Base-by-base conservation (phyloP, 2,329 filamentous ascomycete genomes). In the Colletotrichum cuscutae region DNA sequence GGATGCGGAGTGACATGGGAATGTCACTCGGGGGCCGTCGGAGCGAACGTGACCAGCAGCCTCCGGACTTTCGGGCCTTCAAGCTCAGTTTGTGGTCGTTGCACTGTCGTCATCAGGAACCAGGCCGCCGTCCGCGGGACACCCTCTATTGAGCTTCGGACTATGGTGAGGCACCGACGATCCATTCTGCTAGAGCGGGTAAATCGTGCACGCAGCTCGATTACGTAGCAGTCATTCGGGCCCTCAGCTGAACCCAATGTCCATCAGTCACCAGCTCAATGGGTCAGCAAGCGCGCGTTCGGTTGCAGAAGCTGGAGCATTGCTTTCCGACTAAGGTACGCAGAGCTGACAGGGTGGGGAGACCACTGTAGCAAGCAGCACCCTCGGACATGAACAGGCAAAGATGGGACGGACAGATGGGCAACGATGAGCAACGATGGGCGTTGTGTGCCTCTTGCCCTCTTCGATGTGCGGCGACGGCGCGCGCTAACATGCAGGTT, bases 181-280 rank as follows among this genome's bases (percentile, higher is more conserved):
- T 73, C 66, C 56, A 57, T 71, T 49, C 61, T 53, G 26, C 35
- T 32, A 42, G 35, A 65, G 70, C 66, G 46, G 67, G 12, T 61
- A 37, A 30, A 56, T 65, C 46, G 28, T 56, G 15, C 49, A 57
- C 28, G 61, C 49, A 35, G 54, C 53, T 26, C 66, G 49, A 71
- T 73, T 73, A 73, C 71, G 67, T 70, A 73, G 71, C 66, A 73
- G 68, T 71, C 60, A 73, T 61, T 60, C 56, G 66, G 58, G 13
- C 37, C 35, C 66, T 32, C 66, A 65, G 66, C 70, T 70, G 70
- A 61, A 70, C 24, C 66, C 30, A 32, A 32, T 35, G 32, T 35
- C 32, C 12, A 11, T 35, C 32, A 65, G 67, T 71, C 71, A 72
- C 71, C 66, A 65, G 71, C 49, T 52, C 49, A 42, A 60, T 54